Conservation (phyloP, 148 eudicot species). For the Dysphania ambrosioides region DNA sequence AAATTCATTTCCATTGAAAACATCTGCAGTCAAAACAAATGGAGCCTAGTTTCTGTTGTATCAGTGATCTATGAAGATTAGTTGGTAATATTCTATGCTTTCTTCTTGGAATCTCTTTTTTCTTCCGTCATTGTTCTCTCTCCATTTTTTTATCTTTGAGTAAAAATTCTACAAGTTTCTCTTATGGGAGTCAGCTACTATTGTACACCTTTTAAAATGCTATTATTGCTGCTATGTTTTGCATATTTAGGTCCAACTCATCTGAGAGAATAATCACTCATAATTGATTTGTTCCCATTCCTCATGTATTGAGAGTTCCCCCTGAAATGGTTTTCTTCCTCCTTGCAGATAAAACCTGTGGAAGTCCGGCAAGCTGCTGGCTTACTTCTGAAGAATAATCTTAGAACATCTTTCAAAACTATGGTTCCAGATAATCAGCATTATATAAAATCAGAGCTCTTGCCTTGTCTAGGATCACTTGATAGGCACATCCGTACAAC, state of each 20-base stretch:
- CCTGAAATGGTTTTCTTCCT: not conserved
- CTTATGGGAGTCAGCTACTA: not conserved
- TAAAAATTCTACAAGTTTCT: not conserved
- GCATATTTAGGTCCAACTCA: not conserved
- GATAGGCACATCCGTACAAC: conserved; percentile 85
- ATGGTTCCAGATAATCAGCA: conserved; percentile 69
- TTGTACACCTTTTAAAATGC: too few species aligned
- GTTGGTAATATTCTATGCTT: not conserved
- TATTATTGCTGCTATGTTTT: not conserved
- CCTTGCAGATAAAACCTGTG: conserved; percentile 71
- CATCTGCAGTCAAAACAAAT: too few species aligned
- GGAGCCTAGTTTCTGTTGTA: too few species aligned
- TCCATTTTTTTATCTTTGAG: not conserved
- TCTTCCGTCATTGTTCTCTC: too few species aligned
- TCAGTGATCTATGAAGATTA: too few species aligned
- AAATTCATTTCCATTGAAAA: too few species aligned
- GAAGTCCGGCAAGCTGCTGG: conserved; percentile 98
- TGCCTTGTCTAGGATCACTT: conserved; percentile 83
- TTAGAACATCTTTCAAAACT: conserved; percentile 58
- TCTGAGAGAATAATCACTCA: not conserved
- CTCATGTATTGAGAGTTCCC: not conserved
- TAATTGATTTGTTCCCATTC: not conserved
- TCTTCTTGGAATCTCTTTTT: too few species aligned
- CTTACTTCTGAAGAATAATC: conserved; percentile 85
- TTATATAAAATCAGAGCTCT: conserved; percentile 70